Conservation (phyloP, 371 early-diverging fungal genomes). For the Entomophthora muscae region DNA sequence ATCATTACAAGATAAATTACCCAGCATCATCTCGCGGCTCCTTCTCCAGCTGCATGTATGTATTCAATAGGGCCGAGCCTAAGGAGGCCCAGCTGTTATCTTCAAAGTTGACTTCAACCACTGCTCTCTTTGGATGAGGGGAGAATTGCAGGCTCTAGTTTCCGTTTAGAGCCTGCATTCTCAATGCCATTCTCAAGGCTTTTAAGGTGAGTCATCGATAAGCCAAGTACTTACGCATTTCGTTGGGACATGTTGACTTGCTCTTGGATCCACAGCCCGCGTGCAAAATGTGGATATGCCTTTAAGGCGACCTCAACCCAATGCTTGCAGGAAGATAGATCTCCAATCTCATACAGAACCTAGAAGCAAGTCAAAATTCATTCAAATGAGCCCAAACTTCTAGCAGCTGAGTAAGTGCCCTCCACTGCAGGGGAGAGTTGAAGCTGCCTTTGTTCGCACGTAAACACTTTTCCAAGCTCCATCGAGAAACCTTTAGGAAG, state of each 20-base stretch:
- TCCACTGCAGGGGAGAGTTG: not conserved
- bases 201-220: no score
- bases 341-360: conserved; percentile 2
- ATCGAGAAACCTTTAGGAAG: not conserved
- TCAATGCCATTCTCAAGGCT: no score
- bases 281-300: not conserved
- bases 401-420: not conserved
- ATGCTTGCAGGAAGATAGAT: not conserved
- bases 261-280: not conserved
- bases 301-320: not conserved
- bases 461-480: not conserved
- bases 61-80: not conserved
- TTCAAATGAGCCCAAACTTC: not conserved
- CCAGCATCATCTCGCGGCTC: not conserved
- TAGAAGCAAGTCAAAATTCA: not conserved
- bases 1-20: no score
- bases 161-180: no score
- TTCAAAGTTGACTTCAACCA: not conserved
- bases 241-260: not conserved
- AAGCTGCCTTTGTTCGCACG: not conserved
- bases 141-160: not conserved
- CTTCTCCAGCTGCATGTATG: not conserved
- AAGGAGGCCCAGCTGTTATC: not conserved
- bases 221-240: not conserved
- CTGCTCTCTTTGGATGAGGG: not conserved